A percentile compares a stretch with the other conserved stretches of the same genome.
Evolutionary conservation across 2,329 filamentous ascomycete genomes (phyloP).

Genomic region (Fusarium longipes): DNA sequence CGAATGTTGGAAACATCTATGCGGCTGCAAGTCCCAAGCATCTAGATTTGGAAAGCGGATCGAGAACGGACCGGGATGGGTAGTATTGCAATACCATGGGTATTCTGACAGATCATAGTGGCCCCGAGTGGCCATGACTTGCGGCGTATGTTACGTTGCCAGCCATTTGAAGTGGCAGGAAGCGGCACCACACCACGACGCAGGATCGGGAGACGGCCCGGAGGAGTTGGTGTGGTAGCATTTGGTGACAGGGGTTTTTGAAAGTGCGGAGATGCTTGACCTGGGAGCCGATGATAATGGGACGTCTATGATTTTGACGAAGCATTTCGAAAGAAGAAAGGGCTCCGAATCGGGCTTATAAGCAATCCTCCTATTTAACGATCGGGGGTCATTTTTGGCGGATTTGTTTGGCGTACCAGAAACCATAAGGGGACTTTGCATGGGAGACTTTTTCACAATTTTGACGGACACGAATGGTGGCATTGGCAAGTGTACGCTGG

Average conservation of each 20-base stretch:
- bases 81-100: conserved; percentile 6
- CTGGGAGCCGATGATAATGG: conserved; percentile 9
- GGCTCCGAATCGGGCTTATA: not conserved
- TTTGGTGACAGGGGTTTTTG: conserved; percentile 16
- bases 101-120: conserved; percentile 14
- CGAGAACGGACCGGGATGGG: conserved; percentile 13
- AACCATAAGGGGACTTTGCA: conserved; percentile 8
- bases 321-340: conserved; percentile 10
- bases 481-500: conserved; percentile 34
- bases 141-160: conserved; percentile 11
- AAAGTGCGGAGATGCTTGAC: conserved; percentile 19
- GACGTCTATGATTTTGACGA: not conserved
- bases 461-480: conserved; percentile 15
- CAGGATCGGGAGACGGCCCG: conserved; percentile 24
- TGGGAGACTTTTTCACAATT: conserved; percentile 4
- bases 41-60: conserved; percentile 15
- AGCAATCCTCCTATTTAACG: not conserved
- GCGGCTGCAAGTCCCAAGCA: conserved; percentile 3
- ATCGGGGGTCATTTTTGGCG: conserved; percentile 10
- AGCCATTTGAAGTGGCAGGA: conserved; percentile 11
- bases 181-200: conserved; percentile 14
- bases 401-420: conserved; percentile 26
- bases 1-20: conserved; percentile 21
- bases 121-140: conserved; percentile 12
- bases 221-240: conserved; percentile 27